These are phyloP conservation scores for Bruguiera sexangula DNA, from an alignment of 345 rosid species.

Conservation along the genomic window DNA sequence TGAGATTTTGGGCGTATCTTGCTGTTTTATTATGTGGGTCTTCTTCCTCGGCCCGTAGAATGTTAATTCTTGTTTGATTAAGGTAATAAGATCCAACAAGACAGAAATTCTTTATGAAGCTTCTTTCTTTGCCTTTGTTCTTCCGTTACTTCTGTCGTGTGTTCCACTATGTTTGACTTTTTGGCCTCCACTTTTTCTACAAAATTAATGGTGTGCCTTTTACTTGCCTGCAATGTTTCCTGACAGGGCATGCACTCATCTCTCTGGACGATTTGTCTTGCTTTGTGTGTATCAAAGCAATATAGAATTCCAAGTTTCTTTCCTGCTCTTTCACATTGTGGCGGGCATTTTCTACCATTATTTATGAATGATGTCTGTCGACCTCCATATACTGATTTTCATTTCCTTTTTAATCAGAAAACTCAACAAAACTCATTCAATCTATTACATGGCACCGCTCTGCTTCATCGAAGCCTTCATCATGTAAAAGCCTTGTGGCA, in stretches of 20 bases:
- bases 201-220: not conserved
- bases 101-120: too few species aligned
- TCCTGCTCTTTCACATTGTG: not conserved
- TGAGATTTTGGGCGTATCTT: not conserved
- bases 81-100: too few species aligned
- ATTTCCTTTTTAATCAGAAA: slow-evolving; percentile 38
- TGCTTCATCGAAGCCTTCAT: slow-evolving; percentile 43
- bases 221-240: not conserved
- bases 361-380: not conserved
- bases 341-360: not conserved
- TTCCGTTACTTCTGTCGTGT: not conserved
- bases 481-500: slow-evolving; percentile 66
- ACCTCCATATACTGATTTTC: slow-evolving; percentile 2
- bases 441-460: slow-evolving; percentile 63
- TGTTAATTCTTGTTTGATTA: not conserved
- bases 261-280: not conserved
- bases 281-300: not conserved
- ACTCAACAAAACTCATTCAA: slow-evolving; percentile 53
- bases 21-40: not conserved
- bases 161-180: not conserved
- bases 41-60: not conserved
- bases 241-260: not conserved
- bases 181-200: not conserved
- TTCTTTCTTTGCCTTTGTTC: not conserved
- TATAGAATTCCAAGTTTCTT: not conserved